phyloP scores from a whole-genome alignment of 768 basidiomycete genomes.

The Galerina sulciceps region DNA sequence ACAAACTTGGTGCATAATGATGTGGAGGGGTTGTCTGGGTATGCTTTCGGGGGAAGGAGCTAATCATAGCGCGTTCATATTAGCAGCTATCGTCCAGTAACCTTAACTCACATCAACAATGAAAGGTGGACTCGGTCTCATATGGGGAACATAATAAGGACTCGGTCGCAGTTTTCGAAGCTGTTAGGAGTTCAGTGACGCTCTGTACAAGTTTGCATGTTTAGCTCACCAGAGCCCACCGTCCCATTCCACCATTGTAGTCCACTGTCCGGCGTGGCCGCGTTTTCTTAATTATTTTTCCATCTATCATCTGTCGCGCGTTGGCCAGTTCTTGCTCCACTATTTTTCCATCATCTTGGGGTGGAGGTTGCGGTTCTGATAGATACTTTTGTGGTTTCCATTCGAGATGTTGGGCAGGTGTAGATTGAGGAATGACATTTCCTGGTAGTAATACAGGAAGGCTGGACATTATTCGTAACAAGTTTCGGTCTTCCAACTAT shows the following conservation, averaged over 20 bases:
- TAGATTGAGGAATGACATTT: slow-evolving; percentile 14
- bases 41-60: slow-evolving; percentile 94
- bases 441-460: slow-evolving; percentile 19
- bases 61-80: slow-evolving; percentile 35
- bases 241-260: slow-evolving; percentile 86
- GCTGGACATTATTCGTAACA: slow-evolving; percentile 8
- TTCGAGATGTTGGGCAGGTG: slow-evolving; percentile 49
- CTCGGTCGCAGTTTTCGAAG: slow-evolving; percentile 79
- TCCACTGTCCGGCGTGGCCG: slow-evolving; percentile 94
- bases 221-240: slow-evolving; percentile 78
- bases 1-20: slow-evolving; percentile 97
- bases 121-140: slow-evolving; percentile 87
- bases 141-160: slow-evolving; percentile 71
- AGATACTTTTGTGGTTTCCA: slow-evolving; percentile 81
- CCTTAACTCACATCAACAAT: slow-evolving; percentile 79
- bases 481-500: not conserved
- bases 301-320: slow-evolving; percentile 73
- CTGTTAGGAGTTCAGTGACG: slow-evolving; percentile 38
- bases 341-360: slow-evolving; percentile 73
- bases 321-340: slow-evolving; percentile 82
- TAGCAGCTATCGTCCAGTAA: slow-evolving; percentile 17
- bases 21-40: slow-evolving; percentile 88
- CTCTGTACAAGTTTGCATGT: not conserved
- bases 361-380: slow-evolving; percentile 77
- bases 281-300: slow-evolving; percentile 87